These are phyloP conservation scores for Acanthamoeba castellanii DNA, from an alignment of 208 protist species.

Conservation along the genomic window DNA sequence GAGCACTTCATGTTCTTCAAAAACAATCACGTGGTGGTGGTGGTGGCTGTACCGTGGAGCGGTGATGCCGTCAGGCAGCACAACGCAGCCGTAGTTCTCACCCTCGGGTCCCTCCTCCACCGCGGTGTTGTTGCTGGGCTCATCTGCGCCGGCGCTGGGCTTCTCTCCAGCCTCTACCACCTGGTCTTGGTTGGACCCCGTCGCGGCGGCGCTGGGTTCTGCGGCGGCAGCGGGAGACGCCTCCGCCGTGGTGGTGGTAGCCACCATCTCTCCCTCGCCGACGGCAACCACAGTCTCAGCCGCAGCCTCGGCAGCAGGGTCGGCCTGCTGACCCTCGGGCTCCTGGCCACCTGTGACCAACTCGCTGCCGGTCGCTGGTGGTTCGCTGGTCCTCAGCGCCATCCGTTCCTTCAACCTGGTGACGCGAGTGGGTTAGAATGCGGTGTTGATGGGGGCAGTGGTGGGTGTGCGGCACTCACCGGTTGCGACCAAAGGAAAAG, in stretches of 20 bases:
- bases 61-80: neutral
- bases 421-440: neutral
- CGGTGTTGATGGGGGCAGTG: neutral
- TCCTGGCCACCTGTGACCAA: no score
- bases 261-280: no score
- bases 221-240: no score
- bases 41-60: neutral
- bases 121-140: neutral
- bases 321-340: no score
- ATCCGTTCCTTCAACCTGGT: neutral
- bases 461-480: neutral
- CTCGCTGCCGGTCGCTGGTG: neutral
- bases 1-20: no score
- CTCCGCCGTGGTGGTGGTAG: no score
- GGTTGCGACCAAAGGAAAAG: neutral
- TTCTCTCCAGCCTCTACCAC: no score
- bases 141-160: neutral
- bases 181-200: no score
- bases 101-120: neutral
- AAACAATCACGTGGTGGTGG: neutral
- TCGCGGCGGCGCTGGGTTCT: no score
- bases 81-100: neutral
- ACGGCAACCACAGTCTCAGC: no score
- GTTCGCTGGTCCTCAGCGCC: neutral
- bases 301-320: no score